phyloP scores from a whole-genome alignment of 768 basidiomycete genomes.

The Leccinum disarticulatum region DNA sequence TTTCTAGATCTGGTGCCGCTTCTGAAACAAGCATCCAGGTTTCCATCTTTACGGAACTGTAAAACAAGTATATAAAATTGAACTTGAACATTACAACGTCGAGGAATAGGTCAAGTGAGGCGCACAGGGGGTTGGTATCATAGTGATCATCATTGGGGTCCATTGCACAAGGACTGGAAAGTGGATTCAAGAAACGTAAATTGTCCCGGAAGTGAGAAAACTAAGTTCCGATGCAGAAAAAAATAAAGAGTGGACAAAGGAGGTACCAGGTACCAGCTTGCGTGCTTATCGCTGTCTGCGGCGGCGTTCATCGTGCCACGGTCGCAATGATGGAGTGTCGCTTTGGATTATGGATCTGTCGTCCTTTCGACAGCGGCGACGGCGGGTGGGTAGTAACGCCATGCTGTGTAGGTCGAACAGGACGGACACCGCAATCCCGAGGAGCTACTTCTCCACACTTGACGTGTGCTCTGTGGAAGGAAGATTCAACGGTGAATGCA shows the following conservation, averaged over 20 bases:
- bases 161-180: conserved; percentile 16
- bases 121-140: conserved; percentile 13
- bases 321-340: conserved; percentile 25
- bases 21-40: conserved; percentile 16
- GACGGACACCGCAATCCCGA: conserved; percentile 69
- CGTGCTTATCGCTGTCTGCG: conserved; percentile 17
- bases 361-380: conserved; percentile 30
- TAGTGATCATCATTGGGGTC: conserved; percentile 14
- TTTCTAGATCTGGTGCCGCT: conserved; percentile 2
- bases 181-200: conserved; percentile 14
- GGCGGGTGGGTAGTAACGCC: conserved; percentile 15
- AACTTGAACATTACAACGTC: conserved; percentile 22
- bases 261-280: conserved; percentile 1
- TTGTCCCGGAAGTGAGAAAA: conserved; percentile 4
- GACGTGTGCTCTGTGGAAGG: conserved; percentile 63
- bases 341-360: conserved; percentile 27
- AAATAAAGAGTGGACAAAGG: background rate
- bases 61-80: conserved; percentile 9
- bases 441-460: conserved; percentile 87
- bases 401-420: conserved; percentile 29
- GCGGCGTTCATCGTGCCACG: conserved; percentile 26
- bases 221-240: conserved; percentile 9
- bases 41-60: conserved; percentile 8
- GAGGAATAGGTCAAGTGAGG: background rate
- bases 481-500: conserved; percentile 10